Percentiles rank a stretch among this genome's conserved stretches.
Conservation (phyloP, 306 rosid species). For the Datisca glomerata region DNA sequence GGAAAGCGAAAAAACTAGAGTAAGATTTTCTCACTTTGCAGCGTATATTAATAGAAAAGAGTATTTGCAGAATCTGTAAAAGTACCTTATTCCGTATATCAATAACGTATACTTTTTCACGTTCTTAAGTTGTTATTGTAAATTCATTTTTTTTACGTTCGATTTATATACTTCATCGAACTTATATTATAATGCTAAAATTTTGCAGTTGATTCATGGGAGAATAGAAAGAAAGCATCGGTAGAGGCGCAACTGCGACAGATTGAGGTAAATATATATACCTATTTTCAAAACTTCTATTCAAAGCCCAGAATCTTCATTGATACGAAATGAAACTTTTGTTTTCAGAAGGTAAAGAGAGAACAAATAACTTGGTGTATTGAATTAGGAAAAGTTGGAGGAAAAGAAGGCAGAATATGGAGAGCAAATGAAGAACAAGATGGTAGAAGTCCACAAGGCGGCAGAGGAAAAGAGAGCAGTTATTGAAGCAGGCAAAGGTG, state of each 20-base stretch:
- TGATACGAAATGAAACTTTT: too few species aligned
- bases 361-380: too few species aligned
- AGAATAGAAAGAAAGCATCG: slow-evolving; percentile 38
- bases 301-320: too few species aligned
- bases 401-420: slow-evolving; percentile 13
- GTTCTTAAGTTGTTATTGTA: too few species aligned
- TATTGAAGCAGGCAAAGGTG: slow-evolving; percentile 5
- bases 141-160: background rate
- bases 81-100: too few species aligned
- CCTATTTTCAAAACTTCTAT: slow-evolving; percentile 2
- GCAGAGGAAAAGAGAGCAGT: slow-evolving; percentile 12
- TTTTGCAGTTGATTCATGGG: slow-evolving; percentile 63
- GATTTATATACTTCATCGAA: background rate
- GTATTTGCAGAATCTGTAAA: too few species aligned
- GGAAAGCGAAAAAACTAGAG: slow-evolving; percentile 78
- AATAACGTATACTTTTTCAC: too few species aligned
- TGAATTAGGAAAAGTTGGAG: slow-evolving; percentile 16
- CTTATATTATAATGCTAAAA: too few species aligned
- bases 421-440: slow-evolving; percentile 13
- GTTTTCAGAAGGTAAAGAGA: too few species aligned
- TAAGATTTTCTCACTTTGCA: slow-evolving; percentile 8
- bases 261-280: slow-evolving; percentile 53
- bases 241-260: slow-evolving; percentile 51
- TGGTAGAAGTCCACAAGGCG: slow-evolving; percentile 7
- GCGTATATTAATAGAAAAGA: too few species aligned